Conservation (phyloP, 192 early-diverging fungal species). For the Entomortierella parvispora region DNA sequence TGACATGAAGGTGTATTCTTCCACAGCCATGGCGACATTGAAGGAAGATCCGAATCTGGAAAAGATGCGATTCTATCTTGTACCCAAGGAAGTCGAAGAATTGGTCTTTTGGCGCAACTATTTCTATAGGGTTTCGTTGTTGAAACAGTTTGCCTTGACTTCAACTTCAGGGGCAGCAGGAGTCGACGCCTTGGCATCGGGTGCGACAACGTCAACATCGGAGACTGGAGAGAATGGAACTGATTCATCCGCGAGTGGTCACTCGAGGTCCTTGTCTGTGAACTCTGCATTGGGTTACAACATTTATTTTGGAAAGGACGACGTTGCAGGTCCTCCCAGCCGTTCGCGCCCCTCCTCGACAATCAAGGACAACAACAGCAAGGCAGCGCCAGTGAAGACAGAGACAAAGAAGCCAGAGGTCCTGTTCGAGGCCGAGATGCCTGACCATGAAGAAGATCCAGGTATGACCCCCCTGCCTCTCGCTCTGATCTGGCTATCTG, state of each 20-base stretch:
- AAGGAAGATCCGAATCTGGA: constrained; percentile 64
- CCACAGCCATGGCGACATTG: constrained; percentile 64
- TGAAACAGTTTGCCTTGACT: constrained; percentile 62
- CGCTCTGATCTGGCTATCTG: too few relatives aligned
- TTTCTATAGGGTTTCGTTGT: constrained; percentile 71
- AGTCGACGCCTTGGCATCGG: constrained; percentile 4
- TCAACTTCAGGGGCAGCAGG: constrained; percentile 27
- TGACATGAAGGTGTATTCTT: constrained; percentile 65
- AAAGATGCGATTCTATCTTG: constrained; percentile 73
- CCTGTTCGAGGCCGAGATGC: constrained; percentile 51
- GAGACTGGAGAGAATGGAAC: constrained; percentile 4
- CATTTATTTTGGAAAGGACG: constrained; percentile 49
- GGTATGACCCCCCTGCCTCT: constrained; percentile 22
- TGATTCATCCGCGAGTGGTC: neutral
- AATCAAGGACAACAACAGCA: neutral
- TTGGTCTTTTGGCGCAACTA: constrained; percentile 74
- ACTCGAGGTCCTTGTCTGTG: constrained; percentile 6
- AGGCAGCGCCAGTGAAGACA: neutral
- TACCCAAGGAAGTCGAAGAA: constrained; percentile 73
- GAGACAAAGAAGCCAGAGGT: constrained; percentile 34
- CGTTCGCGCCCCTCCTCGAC: constrained; percentile 21
- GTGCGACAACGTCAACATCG: constrained; percentile 4
- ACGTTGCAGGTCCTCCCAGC: constrained; percentile 24
- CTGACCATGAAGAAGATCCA: constrained; percentile 49
- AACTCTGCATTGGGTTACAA: constrained; percentile 37